Percentiles rank a stretch among this genome's conserved stretches.
These are phyloP conservation scores for Talinum fruticosum DNA, from an alignment of 148 eudicot species.

Conservation along the genomic window DNA sequence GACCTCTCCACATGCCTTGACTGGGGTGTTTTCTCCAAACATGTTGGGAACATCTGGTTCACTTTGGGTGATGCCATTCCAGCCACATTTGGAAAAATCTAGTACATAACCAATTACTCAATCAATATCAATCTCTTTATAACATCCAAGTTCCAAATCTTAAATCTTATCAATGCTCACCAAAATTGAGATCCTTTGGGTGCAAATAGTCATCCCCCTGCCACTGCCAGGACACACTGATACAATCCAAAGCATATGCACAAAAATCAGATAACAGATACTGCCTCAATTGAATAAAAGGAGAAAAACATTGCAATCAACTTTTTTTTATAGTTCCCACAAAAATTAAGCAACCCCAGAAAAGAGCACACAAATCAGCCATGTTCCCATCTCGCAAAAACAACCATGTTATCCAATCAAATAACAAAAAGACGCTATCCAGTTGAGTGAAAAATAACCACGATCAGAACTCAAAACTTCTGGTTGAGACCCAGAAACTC, in stretches of 20 bases:
- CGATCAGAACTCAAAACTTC: background rate
- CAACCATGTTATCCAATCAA: conserved; percentile 15
- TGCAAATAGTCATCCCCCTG: conserved; percentile 37
- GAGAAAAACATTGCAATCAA: background rate
- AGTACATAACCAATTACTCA: conserved; percentile 10
- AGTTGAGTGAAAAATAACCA: background rate
- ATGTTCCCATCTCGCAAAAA: conserved; percentile 20
- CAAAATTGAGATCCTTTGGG: conserved; percentile 39
- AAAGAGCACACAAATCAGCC: conserved; percentile 10
- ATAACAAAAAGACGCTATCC: background rate
- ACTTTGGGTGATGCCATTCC: conserved; percentile 45
- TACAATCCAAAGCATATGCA: conserved; percentile 10
- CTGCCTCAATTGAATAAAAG: background rate
- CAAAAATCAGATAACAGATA: conserved; percentile 3
- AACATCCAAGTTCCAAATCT: background rate
- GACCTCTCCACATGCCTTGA: conserved; percentile 72
- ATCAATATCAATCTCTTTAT: background rate
- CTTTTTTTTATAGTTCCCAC: background rate
- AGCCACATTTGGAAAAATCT: conserved; percentile 46
- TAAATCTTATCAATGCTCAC: conserved; percentile 33
- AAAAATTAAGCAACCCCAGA: conserved; percentile 22
- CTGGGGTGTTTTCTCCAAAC: conserved; percentile 63
- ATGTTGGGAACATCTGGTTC: conserved; percentile 48
- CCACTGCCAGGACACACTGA: conserved; percentile 61
- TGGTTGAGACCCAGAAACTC: conserved; percentile 6